These are phyloP conservation scores for Canna indica DNA, from an alignment of 176 grass and related monocot genomes.

Conservation along the genomic window DNA sequence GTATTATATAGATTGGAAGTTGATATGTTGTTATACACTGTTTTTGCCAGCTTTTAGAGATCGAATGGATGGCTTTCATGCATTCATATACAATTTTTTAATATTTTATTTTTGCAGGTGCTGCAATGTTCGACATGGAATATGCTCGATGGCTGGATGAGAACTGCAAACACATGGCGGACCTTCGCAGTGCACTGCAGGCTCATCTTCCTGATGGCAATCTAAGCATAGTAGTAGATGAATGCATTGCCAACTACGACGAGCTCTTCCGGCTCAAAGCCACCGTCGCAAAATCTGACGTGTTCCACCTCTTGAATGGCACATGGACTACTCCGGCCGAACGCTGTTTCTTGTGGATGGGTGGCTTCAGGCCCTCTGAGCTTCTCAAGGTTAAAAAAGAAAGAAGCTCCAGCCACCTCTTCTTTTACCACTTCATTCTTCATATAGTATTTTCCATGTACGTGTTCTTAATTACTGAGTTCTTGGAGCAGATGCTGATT, in stretches of 20 bases:
- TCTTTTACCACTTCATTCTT: too few species aligned
- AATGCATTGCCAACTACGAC: conserved; percentile 80
- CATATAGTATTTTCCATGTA: too few species aligned
- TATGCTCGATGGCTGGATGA: conserved; percentile 85
- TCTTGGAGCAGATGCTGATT: conserved; percentile 42
- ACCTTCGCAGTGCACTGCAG: conserved; percentile 60
- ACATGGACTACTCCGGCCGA: conserved; percentile 66
- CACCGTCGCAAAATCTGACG: conserved; percentile 43
- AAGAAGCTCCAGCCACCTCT: too few species aligned
- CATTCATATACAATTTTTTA: too few species aligned
- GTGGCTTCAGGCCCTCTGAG: conserved; percentile 90
- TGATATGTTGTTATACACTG: not conserved
- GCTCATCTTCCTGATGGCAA: conserved; percentile 56
- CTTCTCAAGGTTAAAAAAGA: conserved; percentile 57
- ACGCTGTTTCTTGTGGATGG: conserved; percentile 96
- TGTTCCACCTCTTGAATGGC: conserved; percentile 87
- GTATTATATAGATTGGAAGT: conserved; percentile 28
- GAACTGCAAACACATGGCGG: conserved; percentile 45
- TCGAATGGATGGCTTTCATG: too few species aligned
- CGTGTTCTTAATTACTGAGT: not conserved
- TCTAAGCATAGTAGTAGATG: conserved; percentile 57
- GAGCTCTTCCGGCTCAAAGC: conserved; percentile 83
- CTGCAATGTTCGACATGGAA: conserved; percentile 87
- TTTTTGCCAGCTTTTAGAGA: conserved; percentile 5
- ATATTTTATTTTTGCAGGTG: conserved; percentile 48